Base-by-base conservation (phyloP, 441 rosid genomes). In the Macaranga tanarius region DNA sequence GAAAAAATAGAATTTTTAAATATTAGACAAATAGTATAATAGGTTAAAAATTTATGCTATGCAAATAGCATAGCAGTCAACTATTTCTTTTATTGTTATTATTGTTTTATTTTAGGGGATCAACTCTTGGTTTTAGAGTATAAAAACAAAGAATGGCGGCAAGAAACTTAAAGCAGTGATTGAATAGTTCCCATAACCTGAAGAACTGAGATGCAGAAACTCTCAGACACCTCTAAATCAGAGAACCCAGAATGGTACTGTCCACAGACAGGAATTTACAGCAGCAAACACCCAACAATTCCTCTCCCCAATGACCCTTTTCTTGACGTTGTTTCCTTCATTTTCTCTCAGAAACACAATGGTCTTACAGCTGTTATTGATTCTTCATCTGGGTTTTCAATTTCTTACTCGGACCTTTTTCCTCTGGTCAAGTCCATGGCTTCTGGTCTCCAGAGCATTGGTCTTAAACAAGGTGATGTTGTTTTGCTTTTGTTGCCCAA, bases 401-500 rank as follows among this genome's bases (percentile, higher is more conserved):
- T 94, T 12, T 82, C 93, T 74, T 83, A 87, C 83, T 31, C 71
- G 9, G 75, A 89, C 38, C 82, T 95, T 26, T 73, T 78, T 55
- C 65, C 77, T 23, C 58, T 85, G 73, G 85, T 95, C 60, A 75
- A 73, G 26, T 85, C 90, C 70, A 62, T 88, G 64, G 92, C 96
- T 71, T 77, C 85, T 38, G 88, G 86, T 69, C 82, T 95, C 51
- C 87, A 81, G 52, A 75, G 70, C 60, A 40, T 84, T 42, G 94
- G 95, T 42, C 52, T 92, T 55, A 79, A 70, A 3, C 83, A 81
- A 81, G 92, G 95, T 73, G 91, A 92, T 52, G 87, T 86, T 38
- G 91, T 95, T 25, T 76, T 90, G 69, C 82, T 92, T 75, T 68
- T 88, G 64, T 69, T 91, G 76, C 97, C 96, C 25, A 95, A 92